Percentiles rank a stretch among this genome's conserved stretches.
These are phyloP conservation scores for Ustulina deusta DNA, from an alignment of 2,329 filamentous ascomycete species.

Conservation along the genomic window DNA sequence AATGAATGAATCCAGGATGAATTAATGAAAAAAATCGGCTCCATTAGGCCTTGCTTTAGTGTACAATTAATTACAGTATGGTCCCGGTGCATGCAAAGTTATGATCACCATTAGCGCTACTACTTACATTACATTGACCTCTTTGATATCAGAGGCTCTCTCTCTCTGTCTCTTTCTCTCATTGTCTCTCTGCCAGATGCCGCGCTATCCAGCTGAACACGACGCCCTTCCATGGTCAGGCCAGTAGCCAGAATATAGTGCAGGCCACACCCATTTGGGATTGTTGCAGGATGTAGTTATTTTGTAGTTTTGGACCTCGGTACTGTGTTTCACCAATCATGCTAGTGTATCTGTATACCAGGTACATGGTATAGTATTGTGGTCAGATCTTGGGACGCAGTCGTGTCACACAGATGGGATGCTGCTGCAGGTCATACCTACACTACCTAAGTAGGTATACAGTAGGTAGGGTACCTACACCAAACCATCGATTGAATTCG, in stretches of 20 bases:
- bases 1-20: not conserved
- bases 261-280: too few species aligned
- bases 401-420: not conserved
- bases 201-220: constrained; percentile 4
- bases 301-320: too few species aligned
- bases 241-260: too few species aligned
- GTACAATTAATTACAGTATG: too few species aligned
- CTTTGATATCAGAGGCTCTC: not conserved
- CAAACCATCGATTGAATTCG: not conserved
- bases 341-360: too few species aligned
- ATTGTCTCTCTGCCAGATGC: not conserved
- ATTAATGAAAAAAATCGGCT: not conserved
- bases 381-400: not conserved
- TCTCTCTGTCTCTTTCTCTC: too few species aligned
- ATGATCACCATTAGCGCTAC: constrained; percentile 22
- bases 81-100: constrained; percentile 17
- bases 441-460: too few species aligned
- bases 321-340: not conserved
- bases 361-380: not conserved
- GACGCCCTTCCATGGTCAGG: not conserved
- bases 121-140: not conserved
- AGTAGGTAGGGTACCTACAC: too few species aligned
- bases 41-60: too few species aligned
- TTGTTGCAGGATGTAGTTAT: not conserved
- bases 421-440: not conserved